Percentiles rank a stretch among this genome's conserved stretches.
phyloP scores from a whole-genome alignment of 495 filamentous ascomycete genomes.

The Podospora pseudocomata region DNA sequence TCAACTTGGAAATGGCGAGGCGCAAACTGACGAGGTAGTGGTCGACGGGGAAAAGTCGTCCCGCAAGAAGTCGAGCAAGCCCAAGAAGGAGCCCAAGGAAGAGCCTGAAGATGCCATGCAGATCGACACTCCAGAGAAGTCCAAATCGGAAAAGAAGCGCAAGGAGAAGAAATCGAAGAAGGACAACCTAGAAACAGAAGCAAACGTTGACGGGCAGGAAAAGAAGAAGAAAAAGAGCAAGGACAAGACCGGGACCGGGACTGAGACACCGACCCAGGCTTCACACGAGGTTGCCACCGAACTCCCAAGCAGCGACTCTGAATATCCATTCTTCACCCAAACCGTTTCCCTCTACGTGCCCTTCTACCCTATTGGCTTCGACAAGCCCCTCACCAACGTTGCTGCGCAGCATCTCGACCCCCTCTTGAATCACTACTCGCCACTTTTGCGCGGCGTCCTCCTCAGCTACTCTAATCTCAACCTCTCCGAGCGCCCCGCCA shows the following conservation, averaged over 20 bases:
- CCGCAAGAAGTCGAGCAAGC: slow-evolving; percentile 28
- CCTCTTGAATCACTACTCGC: slow-evolving; percentile 46
- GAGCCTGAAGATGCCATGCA: slow-evolving; percentile 18
- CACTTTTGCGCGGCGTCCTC: slow-evolving; percentile 43
- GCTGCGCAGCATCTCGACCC: slow-evolving; percentile 45
- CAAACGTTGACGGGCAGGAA: slow-evolving; percentile 11
- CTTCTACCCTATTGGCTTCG: slow-evolving; percentile 44
- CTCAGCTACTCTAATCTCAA: slow-evolving; percentile 46
- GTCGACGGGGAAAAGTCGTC: slow-evolving; percentile 6
- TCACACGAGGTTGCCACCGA: slow-evolving; percentile 9
- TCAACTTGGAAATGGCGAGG: slow-evolving; percentile 14
- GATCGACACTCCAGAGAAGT: slow-evolving; percentile 22
- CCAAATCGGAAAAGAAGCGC: slow-evolving; percentile 18
- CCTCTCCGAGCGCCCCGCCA: slow-evolving; percentile 41
- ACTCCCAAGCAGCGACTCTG: slow-evolving; percentile 13
- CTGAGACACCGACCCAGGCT: neutral
- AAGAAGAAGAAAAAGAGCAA: slow-evolving; percentile 29
- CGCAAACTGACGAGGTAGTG: slow-evolving; percentile 11
- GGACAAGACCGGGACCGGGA: slow-evolving; percentile 17
- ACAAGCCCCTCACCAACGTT: slow-evolving; percentile 42
- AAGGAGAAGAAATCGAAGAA: slow-evolving; percentile 36
- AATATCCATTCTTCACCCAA: slow-evolving; percentile 48
- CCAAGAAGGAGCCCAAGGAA: slow-evolving; percentile 18
- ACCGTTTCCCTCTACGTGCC: slow-evolving; percentile 48
- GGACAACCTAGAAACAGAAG: slow-evolving; percentile 11